Evolutionary conservation across 805 yeast species (phyloP), one percentile per base, ranked within the genome.

Genomic region (Pichia heedii): DNA sequence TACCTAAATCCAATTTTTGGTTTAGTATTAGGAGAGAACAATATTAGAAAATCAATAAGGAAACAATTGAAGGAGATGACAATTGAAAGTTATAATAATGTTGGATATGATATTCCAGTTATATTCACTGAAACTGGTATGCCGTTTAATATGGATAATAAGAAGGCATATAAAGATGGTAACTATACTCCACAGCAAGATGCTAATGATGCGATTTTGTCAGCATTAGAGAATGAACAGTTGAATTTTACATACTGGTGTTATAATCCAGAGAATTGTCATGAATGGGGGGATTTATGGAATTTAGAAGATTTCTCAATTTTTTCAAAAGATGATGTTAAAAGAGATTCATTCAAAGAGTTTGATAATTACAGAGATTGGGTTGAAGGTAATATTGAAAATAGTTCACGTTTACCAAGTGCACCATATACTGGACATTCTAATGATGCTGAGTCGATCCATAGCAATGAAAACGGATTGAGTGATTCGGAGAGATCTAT

Each of bases 71-170:
- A 58, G n/a, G 81, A 74, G 45, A 73, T 90, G 66, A 73, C 71
- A 42, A 55, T 59, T 19, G 97, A 93, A 57, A 77, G 87, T 5
- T 57, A 64, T 6, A 70, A 70, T 4, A 59, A 73, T 26, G 61
- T 89, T 32, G 97, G 97, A 3, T 45, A 51, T 1, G 40, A 60
- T 10, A 69, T 87, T 10, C 96, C 97, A 0, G 73, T 83, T 10
- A 63, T 90, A 20, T 79, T 93, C 71, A 77, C 95, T 1, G 98
- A 90, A 61, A 88, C 90, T n/a, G 98, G 98, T 6, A 86, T 90
- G 81, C 97, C 98, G 3, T 86, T 82, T 60, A 96, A 93, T 60
- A 85, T 90, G 96, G 89, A 90, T 61, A 70, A 76, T 46, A 85
- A 84, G 56, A 68, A 64, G 39, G 84, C 96, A 0, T 90, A 76